phyloP scores from a whole-genome alignment of 352 stramenopile genomes.

The Pythium folliculosum region DNA sequence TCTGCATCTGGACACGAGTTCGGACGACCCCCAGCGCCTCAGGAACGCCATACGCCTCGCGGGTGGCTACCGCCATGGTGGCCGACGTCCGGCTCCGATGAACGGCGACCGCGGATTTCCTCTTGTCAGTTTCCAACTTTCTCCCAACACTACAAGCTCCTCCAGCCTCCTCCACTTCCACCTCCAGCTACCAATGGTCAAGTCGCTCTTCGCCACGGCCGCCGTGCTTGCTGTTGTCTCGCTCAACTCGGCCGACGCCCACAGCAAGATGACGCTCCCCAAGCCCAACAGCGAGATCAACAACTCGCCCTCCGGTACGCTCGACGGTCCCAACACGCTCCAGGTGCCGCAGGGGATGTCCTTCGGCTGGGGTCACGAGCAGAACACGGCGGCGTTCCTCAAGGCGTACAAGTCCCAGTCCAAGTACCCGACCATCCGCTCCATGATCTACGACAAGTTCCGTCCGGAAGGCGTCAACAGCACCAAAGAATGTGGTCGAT shows the following conservation, averaged over 20 bases:
- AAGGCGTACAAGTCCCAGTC: slow-evolving; percentile 13
- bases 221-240: slow-evolving; percentile 4
- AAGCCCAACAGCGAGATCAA: slow-evolving; percentile 19
- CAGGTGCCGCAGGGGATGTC: neutral
- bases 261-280: slow-evolving; percentile 23
- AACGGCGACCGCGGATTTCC: too few species aligned
- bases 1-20: too few species aligned
- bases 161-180: too few species aligned
- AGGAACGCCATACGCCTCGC: too few species aligned
- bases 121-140: slow-evolving; percentile 4
- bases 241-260: slow-evolving; percentile 7
- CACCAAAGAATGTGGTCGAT: slow-evolving; percentile 9
- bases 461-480: neutral
- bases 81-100: too few species aligned
- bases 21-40: too few species aligned
- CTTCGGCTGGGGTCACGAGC: neutral
- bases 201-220: slow-evolving; percentile 2
- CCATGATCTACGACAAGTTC: slow-evolving; percentile 15
- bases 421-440: slow-evolving; percentile 7
- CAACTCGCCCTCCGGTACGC: slow-evolving; percentile 15
- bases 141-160: neutral
- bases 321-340: slow-evolving; percentile 11
- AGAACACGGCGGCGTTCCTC: slow-evolving; percentile 9
- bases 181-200: slow-evolving; percentile 6
- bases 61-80: too few species aligned